A percentile compares a stretch with the other conserved stretches of the same genome.
Evolutionary conservation across 805 yeast species (phyloP).

Genomic region (Candida sithepensis): DNA sequence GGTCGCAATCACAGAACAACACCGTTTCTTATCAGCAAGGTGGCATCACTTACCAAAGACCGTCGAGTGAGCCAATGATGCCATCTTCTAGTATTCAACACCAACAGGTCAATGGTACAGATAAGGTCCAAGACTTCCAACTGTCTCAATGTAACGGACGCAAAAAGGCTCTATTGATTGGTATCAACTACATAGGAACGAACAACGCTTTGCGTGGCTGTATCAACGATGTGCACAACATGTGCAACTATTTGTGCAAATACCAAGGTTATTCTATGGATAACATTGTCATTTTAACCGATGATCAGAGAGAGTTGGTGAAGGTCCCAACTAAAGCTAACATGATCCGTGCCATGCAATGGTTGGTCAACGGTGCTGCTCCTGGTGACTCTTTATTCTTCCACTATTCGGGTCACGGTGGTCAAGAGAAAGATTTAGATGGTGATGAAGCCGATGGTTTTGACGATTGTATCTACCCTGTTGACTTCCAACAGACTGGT

Average conservation of each 20-base stretch:
- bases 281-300: constrained; percentile 59
- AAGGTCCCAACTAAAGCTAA: constrained; percentile 62
- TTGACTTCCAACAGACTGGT: constrained; percentile 56
- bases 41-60: constrained; percentile 9
- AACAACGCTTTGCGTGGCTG: constrained; percentile 66
- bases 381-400: constrained; percentile 77
- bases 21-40: not conserved
- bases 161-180: constrained; percentile 71
- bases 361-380: constrained; percentile 71
- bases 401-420: constrained; percentile 89
- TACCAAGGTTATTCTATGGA: constrained; percentile 47
- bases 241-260: constrained; percentile 34
- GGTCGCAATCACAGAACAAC: not conserved
- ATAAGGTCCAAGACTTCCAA: constrained; percentile 33
- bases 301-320: constrained; percentile 46
- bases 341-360: constrained; percentile 73
- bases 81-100: constrained; percentile 18
- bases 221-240: constrained; percentile 68
- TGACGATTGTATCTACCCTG: constrained; percentile 36
- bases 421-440: constrained; percentile 57
- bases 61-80: constrained; percentile 14
- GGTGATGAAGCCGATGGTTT: constrained; percentile 36
- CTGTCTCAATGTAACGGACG: constrained; percentile 70
- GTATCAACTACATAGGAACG: constrained; percentile 73
- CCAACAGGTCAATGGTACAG: constrained; percentile 32